These are phyloP conservation scores for Solanum paucissectum DNA, from an alignment of 257 asterid species.

Conservation along the genomic window DNA sequence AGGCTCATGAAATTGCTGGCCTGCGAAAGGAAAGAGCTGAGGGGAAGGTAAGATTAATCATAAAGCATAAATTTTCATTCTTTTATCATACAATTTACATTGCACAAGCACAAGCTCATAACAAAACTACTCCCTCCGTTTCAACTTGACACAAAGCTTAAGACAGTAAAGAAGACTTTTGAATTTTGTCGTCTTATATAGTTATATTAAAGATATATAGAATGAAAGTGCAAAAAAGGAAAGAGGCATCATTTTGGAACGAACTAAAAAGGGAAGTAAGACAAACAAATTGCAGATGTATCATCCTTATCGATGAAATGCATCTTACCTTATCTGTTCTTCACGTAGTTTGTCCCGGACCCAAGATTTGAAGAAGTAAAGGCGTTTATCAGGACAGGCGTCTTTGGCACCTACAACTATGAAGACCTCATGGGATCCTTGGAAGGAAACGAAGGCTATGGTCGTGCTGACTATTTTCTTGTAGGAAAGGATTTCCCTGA, in stretches of 20 bases:
- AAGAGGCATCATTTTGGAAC: background rate
- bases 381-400: constrained; percentile 54
- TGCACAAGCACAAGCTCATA: background rate
- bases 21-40: constrained; percentile 73
- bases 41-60: constrained; percentile 43
- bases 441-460: constrained; percentile 85
- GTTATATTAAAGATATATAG: background rate
- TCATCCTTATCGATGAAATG: background rate
- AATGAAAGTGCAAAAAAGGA: background rate
- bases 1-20: constrained; percentile 74
- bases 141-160: background rate
- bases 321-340: background rate
- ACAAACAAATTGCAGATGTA: background rate
- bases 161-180: background rate
- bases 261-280: background rate
- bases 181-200: background rate
- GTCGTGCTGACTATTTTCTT: constrained; percentile 77
- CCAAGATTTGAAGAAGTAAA: constrained; percentile 62
- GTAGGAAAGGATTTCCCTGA: constrained; percentile 89
- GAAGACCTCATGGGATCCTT: constrained; percentile 58
- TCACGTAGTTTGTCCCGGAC: constrained; percentile 61
- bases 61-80: background rate
- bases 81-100: background rate
- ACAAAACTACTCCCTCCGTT: background rate
- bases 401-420: constrained; percentile 49